Base-by-base conservation (phyloP, 176 grass and related monocot species). In the Eleusine indica region DNA sequence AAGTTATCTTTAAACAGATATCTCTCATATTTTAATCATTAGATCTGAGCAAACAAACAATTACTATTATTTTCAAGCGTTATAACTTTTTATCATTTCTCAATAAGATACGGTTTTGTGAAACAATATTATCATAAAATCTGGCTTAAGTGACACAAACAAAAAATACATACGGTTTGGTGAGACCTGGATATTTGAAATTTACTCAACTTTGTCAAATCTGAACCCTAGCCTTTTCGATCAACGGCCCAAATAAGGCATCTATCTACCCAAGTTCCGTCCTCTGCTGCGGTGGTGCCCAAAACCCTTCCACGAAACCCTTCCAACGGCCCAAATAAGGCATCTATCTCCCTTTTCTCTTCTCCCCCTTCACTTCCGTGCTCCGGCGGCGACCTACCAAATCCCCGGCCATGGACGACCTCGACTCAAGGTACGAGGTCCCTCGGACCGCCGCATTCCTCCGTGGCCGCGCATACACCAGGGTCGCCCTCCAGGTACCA, bases 401-500 rank as follows among this genome's bases (percentile, higher is more conserved):
- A 22, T 54, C 43, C 51, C 71, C 35, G 21, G 10, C 81, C 79
- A 93, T 92, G 90, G 95, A 88, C 35, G 71, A 81, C 71, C 53
- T 91, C 19, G 85, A 87, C 67, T 79, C 74, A 14, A 92, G 82
- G 56, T 97, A 97, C 68, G 95, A 93, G 76, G 78, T 97, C 15
- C 69, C 48, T n/a, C 60, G 79, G 12, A 93, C 95, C 3, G 90
- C 70, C 7, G 85, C 93, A 32, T 91, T 91, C 66, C 84, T 97
- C 63, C 84, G 84, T 10, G 48, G 8, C 76, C 74, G 88, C 77
- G 88, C 51, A 67, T 93, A 93, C 84, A 89, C 88, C 71, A 89
- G 87, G 88, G 88, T 98, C 76, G 88, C 91, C 4, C 83, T 94
- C 49, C 95, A 97, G 95, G 95, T 93, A 58, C 35, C 51, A 48